Evolutionary conservation across 257 asterid species (phyloP).

Genomic region (Fraxinus quadrangulata): DNA sequence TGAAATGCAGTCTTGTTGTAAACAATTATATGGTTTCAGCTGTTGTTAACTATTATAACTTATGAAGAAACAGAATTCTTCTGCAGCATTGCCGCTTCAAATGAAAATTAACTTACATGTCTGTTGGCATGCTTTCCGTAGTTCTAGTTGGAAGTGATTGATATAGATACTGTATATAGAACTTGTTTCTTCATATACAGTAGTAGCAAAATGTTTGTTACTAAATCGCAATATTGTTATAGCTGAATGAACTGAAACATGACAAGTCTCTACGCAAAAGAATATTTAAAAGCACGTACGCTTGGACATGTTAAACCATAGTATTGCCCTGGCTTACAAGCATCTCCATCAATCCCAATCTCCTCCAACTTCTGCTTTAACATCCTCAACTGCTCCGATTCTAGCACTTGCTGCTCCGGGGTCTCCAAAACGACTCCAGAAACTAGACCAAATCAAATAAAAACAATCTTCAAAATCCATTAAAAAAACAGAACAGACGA

Average conservation of each 20-base stretch:
- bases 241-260: constrained; percentile 5
- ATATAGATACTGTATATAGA: background rate
- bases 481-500: background rate
- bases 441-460: constrained; percentile 37
- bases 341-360: constrained; percentile 53
- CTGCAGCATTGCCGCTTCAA: background rate
- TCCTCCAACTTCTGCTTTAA: constrained; percentile 53
- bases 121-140: background rate
- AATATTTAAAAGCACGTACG: constrained; percentile 42
- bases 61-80: background rate
- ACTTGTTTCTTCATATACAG: background rate
- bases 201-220: background rate
- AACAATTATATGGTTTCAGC: background rate
- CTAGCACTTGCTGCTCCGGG: constrained; percentile 40
- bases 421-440: constrained; percentile 45
- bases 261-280: constrained; percentile 6
- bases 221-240: background rate
- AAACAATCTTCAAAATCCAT: background rate
- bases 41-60: background rate
- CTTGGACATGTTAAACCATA: constrained; percentile 59
- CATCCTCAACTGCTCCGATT: constrained; percentile 33
- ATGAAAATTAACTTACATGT: background rate
- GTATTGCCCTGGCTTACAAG: constrained; percentile 70
- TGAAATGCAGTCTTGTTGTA: background rate
- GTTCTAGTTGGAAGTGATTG: background rate